Evolutionary conservation across 1,284 basidiomycete species (phyloP).

Genomic region (Ceratobasidium sp.): DNA sequence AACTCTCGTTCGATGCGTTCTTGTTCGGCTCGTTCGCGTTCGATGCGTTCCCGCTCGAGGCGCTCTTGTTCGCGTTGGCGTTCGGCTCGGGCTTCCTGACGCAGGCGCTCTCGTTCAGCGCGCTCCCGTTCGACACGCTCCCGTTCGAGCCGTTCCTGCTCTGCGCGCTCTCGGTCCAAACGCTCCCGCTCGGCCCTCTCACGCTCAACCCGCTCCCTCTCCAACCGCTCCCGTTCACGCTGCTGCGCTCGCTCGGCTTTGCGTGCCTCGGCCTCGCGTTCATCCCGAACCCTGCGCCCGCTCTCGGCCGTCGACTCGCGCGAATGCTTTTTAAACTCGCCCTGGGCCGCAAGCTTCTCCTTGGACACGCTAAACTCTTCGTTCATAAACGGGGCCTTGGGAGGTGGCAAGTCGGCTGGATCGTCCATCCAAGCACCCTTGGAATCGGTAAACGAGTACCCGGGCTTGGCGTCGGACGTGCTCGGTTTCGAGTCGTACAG

Average conservation of each 20-base stretch:
- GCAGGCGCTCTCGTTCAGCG: background rate
- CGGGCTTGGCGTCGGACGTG: background rate
- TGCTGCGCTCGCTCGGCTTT: background rate
- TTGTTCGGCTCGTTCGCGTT: background rate
- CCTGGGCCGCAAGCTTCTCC: slow-evolving; percentile 26
- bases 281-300: slow-evolving; percentile 5
- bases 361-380: slow-evolving; percentile 34
- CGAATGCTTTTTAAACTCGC: slow-evolving; percentile 32
- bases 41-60: slow-evolving; percentile 15
- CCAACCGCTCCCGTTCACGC: background rate
- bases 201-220: slow-evolving; percentile 17
- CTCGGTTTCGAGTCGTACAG: background rate
- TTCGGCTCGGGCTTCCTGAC: background rate
- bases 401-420: background rate
- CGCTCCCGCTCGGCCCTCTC: slow-evolving; percentile 13
- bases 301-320: slow-evolving; percentile 32
- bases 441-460: slow-evolving; percentile 3
- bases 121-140: background rate
- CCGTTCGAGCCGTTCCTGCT: background rate
- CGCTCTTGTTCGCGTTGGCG: background rate
- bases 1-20: slow-evolving; percentile 1
- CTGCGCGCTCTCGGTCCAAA: background rate
- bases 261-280: background rate
- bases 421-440: slow-evolving; percentile 9
- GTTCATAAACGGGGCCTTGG: slow-evolving; percentile 26